phyloP scores from a whole-genome alignment of 2,329 filamentous ascomycete species.

The Fusarium duplospermum region DNA sequence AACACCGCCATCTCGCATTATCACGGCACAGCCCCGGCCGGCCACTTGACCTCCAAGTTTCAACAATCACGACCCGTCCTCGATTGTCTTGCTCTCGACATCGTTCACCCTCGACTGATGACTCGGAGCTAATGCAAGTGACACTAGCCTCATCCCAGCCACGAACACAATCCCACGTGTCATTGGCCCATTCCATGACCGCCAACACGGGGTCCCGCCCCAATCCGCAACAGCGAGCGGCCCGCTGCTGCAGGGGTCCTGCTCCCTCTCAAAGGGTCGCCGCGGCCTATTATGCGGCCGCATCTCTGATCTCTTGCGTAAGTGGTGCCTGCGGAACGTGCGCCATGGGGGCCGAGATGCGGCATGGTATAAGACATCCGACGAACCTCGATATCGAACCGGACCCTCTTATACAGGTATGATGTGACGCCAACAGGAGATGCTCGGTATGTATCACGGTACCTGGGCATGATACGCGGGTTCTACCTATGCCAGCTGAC shows the following conservation, averaged over 20 bases:
- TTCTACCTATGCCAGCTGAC: not conserved
- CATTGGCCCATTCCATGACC: conserved; percentile 38
- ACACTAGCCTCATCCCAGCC: conserved; percentile 43
- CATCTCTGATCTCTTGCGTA: conserved; percentile 24
- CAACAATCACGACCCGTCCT: not conserved
- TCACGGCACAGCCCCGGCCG: not conserved
- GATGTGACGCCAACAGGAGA: not conserved
- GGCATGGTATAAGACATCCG: conserved; percentile 16
- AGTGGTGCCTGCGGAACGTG: conserved; percentile 15
- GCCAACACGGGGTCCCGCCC: conserved; percentile 29
- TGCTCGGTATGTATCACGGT: not conserved
- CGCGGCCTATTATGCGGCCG: conserved; percentile 40
- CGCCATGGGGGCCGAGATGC: conserved; percentile 24
- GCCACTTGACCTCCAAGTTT: not conserved
- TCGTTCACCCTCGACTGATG: conserved; percentile 31
- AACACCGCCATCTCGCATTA: not conserved
- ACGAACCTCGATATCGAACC: not conserved
- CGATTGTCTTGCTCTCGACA: conserved; percentile 6
- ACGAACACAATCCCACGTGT: conserved; percentile 24
- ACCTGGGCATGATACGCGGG: not conserved
- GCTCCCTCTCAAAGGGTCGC: conserved; percentile 25
- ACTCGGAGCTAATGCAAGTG: conserved; percentile 44
- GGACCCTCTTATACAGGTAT: not conserved
- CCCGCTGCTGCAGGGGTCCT: conserved; percentile 43
- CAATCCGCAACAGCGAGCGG: conserved; percentile 39